Evolutionary conservation across 2,329 filamentous ascomycete species (phyloP).

Genomic region (Lanzia echinophila): DNA sequence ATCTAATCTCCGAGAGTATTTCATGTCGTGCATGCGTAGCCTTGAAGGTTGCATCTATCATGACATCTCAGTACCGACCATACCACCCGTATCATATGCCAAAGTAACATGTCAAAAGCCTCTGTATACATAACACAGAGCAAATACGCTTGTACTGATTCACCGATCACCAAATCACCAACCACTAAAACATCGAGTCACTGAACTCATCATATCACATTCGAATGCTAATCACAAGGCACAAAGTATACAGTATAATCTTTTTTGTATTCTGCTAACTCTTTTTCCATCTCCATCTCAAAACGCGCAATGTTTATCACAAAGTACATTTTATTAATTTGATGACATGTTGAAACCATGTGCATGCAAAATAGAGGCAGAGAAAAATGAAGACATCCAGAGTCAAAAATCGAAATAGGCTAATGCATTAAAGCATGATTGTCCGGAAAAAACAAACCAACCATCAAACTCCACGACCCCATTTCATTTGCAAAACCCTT

Average conservation of each 20-base stretch:
- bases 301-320: slow-evolving; percentile 1
- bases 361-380: not conserved
- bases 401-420: slow-evolving; percentile 2
- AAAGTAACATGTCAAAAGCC: not conserved
- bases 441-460: slow-evolving; percentile 25
- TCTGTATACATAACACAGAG: too few relatives aligned
- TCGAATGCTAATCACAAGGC: too few relatives aligned
- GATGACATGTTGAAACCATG: not conserved
- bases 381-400: not conserved
- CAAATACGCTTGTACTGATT: too few relatives aligned
- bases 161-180: not conserved
- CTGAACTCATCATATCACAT: not conserved
- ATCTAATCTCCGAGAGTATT: not conserved
- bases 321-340: slow-evolving; percentile 2
- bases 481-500: slow-evolving; percentile 15
- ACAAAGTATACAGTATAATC: not conserved
- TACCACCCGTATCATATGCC: not conserved
- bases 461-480: slow-evolving; percentile 28
- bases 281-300: not conserved
- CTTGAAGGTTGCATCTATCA: too few relatives aligned
- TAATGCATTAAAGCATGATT: slow-evolving; percentile 8
- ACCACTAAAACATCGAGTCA: not conserved
- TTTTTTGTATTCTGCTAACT: not conserved
- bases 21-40: not conserved
- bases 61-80: too few relatives aligned